Evolutionary conservation across 2,329 filamentous ascomycete genomes (phyloP), one percentile per base, ranked within the genome.

Genomic region (Claviceps humidiphila): DNA sequence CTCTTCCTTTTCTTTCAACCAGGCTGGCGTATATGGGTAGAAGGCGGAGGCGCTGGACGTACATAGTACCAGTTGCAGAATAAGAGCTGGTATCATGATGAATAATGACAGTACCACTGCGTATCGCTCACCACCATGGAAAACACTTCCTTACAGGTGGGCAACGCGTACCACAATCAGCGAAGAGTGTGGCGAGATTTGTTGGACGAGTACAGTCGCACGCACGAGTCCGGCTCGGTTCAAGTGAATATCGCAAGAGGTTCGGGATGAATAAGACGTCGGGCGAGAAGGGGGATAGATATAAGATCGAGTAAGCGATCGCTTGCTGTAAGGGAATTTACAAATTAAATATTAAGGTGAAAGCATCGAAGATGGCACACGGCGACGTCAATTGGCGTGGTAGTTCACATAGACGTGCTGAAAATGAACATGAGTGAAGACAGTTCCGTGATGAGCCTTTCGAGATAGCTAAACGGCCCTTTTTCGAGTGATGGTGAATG

Each of bases 31-130:
- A 60, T 69, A 77, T 4, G 72, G 72, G 48, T 65, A 74, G 60
- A 80, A 76, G 50, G 76, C 76, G 50, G 70, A 63, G 51, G 68
- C 67, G 49, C 68, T 63, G 41, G 71, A 65, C 51, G 69, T 66
- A 66, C 71, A 77, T 61, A 78, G 60, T 58, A 73, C 69, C 61
- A 80, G 61, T 60, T 72, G 72, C 54, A 73, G 59, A 54, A 70
- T 50, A 44, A 63, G 55, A 51, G 61, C 57, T 49, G 67, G 60
- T 56, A 67, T 68, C 74, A 77, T 77, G 55, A 57, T 66, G 64
- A 49, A 46, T 14, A 41, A 47, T 44, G 30, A 50, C 52, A 40
- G 7, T 47, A 52, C 45, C 37, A 24, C 41, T 37, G 47, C 37
- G 40, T 39, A 45, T 47, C 41, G 52, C 47, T 47, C 22, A 22